Conservation (phyloP, 352 stramenopile genomes). For the Globisporangium sylvaticum region DNA sequence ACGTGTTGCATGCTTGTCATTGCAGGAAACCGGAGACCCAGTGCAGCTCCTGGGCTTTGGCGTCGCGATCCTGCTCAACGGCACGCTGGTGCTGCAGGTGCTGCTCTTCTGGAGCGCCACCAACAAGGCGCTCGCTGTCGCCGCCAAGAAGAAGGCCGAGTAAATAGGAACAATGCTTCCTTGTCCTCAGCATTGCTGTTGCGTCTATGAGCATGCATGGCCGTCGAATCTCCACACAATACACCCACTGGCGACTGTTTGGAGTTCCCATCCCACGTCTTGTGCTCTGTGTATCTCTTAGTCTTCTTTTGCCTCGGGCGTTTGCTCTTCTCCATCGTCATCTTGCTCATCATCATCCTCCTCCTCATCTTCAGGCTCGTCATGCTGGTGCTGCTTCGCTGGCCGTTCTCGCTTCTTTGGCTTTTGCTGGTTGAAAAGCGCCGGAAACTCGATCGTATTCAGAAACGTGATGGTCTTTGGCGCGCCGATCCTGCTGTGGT, state of each 20-base stretch:
- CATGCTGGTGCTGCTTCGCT: slow-evolving; percentile 28
- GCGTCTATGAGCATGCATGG: not conserved
- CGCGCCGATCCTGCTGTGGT: slow-evolving; percentile 53
- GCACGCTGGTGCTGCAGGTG: slow-evolving; percentile 73
- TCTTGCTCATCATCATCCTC: slow-evolving; percentile 27
- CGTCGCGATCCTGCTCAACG: slow-evolving; percentile 75
- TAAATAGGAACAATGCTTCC: slow-evolving; percentile 20
- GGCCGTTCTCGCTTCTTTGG: slow-evolving; percentile 51
- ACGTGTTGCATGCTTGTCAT: not conserved
- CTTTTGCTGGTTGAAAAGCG: slow-evolving; percentile 61
- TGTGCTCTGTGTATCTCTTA: not conserved
- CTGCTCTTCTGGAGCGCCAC: slow-evolving; percentile 81
- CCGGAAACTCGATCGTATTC: slow-evolving; percentile 58
- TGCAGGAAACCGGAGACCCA: slow-evolving; percentile 68
- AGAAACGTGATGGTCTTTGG: slow-evolving; percentile 84
- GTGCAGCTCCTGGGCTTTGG: slow-evolving; percentile 68
- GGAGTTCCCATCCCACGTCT: not conserved
- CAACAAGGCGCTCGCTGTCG: slow-evolving; percentile 56
- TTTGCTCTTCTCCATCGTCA: not conserved
- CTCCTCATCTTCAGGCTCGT: slow-evolving; percentile 25
- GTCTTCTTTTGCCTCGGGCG: not conserved
- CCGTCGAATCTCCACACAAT: not conserved
- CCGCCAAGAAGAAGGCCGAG: slow-evolving; percentile 68
- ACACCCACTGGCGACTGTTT: not conserved
- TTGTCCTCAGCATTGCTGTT: not conserved